Percentiles rank a stretch among this genome's conserved stretches.
Evolutionary conservation across 805 yeast genomes (phyloP).

Genomic region (Cyberlindnera petersonii): DNA sequence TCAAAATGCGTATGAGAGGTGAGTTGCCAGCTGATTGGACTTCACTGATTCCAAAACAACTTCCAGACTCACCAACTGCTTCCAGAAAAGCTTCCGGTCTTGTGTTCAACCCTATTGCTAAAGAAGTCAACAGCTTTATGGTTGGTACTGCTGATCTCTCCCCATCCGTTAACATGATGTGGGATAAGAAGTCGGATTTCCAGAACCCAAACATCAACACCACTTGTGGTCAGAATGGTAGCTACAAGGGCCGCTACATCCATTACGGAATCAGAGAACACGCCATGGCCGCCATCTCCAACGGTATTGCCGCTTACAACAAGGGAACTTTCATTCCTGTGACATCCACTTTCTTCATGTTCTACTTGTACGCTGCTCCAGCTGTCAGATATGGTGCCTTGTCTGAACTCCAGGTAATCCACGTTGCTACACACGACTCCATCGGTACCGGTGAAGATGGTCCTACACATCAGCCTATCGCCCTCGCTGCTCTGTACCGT

Average conservation of each 20-base stretch:
- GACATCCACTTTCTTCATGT: conserved; percentile 98
- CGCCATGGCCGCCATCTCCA: conserved; percentile 97
- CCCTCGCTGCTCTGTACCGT: conserved; percentile 79
- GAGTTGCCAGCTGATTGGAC: conserved; percentile 84
- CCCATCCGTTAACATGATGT: conserved; percentile 13
- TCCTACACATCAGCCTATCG: conserved; percentile 90
- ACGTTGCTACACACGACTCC: conserved; percentile 89
- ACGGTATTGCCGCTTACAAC: conserved; percentile 91
- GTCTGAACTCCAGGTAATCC: conserved; percentile 74
- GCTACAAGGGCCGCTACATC: conserved; percentile 85
- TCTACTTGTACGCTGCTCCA: conserved; percentile 78
- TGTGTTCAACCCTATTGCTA: conserved; percentile 39
- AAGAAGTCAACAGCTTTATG: conserved; percentile 7
- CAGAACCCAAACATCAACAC: conserved; percentile 72
- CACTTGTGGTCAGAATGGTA: conserved; percentile 58
- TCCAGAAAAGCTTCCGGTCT: conserved; percentile 90
- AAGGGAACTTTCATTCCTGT: conserved; percentile 73
- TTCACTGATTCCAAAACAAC: conserved; percentile 68
- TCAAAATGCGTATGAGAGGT: conserved; percentile 69
- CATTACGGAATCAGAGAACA: conserved; percentile 99
- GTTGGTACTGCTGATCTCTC: conserved; percentile 14
- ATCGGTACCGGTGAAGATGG: conserved; percentile 91
- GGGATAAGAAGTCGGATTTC: conserved; percentile 72
- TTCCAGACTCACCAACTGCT: conserved; percentile 72
- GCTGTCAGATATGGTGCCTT: conserved; percentile 81